A percentile compares a stretch with the other conserved stretches of the same genome.
phyloP scores from a whole-genome alignment of 306 rosid species.

The Acacia confusa region DNA sequence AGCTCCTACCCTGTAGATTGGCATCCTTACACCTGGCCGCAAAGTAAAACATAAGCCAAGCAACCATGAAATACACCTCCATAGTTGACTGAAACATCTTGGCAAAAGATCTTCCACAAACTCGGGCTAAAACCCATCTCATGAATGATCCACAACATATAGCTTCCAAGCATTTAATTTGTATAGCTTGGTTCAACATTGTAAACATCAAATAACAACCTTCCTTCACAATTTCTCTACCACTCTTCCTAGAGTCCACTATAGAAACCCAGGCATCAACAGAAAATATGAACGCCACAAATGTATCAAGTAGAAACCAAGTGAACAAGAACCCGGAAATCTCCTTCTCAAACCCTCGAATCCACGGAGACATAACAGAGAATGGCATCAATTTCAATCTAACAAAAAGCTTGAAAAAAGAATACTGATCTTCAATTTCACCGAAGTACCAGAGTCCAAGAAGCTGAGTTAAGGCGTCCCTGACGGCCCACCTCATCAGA shows the following conservation, averaged over 20 bases:
- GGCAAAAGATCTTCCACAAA: constrained; percentile 63
- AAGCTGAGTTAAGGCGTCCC: constrained; percentile 96
- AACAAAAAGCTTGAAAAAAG: constrained; percentile 90
- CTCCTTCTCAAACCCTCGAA: constrained; percentile 85
- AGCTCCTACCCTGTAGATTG: constrained; percentile 61
- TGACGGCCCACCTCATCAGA: constrained; percentile 94
- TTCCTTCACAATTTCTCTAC: constrained; percentile 87
- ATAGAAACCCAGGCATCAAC: constrained; percentile 98
- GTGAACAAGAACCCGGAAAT: constrained; percentile 74
- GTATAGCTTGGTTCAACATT: constrained; percentile 77
- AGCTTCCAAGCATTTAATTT: constrained; percentile 82
- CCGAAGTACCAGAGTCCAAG: constrained; percentile 95
- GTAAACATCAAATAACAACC: constrained; percentile 76
- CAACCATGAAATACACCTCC: constrained; percentile 97
- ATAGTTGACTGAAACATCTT: constrained; percentile 75
- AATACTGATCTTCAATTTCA: constrained; percentile 93
- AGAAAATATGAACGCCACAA: constrained; percentile 76
- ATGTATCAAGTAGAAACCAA: constrained; percentile 74
- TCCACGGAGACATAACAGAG: constrained; percentile 94
- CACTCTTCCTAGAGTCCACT: constrained; percentile 81
- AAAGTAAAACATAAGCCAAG: constrained; percentile 87
- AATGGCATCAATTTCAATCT: constrained; percentile 97
- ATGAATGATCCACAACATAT: constrained; percentile 66
- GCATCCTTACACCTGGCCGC: constrained; percentile 77
- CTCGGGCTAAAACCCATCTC: constrained; percentile 59